These are phyloP conservation scores for Potentilla sterilis DNA, from an alignment of 306 rosid genomes.

Conservation along the genomic window DNA sequence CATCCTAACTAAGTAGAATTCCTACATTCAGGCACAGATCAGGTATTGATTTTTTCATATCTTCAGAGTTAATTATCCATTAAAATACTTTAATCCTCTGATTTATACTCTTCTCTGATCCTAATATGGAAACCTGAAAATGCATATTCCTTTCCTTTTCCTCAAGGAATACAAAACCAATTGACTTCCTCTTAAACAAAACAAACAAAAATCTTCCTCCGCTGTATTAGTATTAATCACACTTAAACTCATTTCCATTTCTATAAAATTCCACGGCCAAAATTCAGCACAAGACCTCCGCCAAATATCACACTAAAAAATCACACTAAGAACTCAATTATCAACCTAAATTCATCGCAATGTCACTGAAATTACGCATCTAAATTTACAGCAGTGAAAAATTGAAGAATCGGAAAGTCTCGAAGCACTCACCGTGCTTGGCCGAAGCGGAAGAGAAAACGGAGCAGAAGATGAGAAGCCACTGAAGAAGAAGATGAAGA, in stretches of 20 bases:
- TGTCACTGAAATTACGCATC: conserved; percentile 19
- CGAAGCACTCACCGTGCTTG: conserved; percentile 45
- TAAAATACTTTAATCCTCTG: background rate
- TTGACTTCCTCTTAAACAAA: background rate
- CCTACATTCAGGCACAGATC: background rate
- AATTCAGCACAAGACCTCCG: conserved; percentile 5
- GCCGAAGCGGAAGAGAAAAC: conserved; percentile 39
- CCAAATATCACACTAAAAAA: background rate
- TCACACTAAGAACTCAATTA: background rate
- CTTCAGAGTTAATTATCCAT: background rate
- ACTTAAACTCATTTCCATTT: conserved; percentile 1
- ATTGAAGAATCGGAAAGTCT: background rate
- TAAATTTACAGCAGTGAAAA: background rate
- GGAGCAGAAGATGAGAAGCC: conserved; percentile 46
- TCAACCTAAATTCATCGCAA: background rate
- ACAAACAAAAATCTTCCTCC: background rate
- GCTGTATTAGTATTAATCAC: no score
- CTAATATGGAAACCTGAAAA: conserved; percentile 3
- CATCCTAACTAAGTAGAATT: background rate
- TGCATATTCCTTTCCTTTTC: conserved; percentile 12
- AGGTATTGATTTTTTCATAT: background rate
- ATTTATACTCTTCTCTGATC: background rate
- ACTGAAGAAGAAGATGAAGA: conserved; percentile 33
- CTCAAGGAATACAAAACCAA: background rate
- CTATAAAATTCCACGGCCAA: background rate